Conservation (phyloP, 805 yeast genomes). For the Lipomyces starkeyi region DNA sequence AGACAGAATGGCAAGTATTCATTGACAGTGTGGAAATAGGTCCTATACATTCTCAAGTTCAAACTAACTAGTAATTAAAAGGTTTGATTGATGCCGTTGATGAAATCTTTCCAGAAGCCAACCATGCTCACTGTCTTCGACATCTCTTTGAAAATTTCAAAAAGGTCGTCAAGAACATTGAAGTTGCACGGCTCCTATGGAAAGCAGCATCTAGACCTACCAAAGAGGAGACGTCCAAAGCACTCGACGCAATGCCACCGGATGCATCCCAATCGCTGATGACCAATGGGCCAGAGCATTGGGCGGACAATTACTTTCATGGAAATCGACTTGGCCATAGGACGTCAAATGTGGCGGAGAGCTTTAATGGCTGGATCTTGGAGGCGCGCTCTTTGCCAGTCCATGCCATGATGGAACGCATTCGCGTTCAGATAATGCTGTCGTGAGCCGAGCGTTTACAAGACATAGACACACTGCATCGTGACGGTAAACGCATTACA, state of each 20-base stretch:
- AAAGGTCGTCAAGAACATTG: background rate
- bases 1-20: no score
- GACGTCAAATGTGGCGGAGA: constrained; percentile 5
- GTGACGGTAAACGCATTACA: background rate
- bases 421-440: constrained; percentile 1
- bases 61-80: background rate
- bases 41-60: no score
- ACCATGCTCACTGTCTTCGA: constrained; percentile 4
- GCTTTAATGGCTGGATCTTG: background rate
- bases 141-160: background rate
- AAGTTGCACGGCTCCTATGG: background rate
- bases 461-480: background rate
- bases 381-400: constrained; percentile 1
- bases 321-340: background rate
- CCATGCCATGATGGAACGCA: constrained; percentile 4
- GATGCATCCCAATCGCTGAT: constrained; percentile 3
- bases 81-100: background rate
- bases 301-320: background rate
- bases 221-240: background rate
- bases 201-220: background rate
- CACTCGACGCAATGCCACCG: background rate
- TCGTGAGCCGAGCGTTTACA: background rate
- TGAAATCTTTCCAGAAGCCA: background rate
- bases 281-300: constrained; percentile 1
- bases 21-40: no score